Evolutionary conservation across 345 rosid species (phyloP).

Genomic region (Rhizophora apiculata): DNA sequence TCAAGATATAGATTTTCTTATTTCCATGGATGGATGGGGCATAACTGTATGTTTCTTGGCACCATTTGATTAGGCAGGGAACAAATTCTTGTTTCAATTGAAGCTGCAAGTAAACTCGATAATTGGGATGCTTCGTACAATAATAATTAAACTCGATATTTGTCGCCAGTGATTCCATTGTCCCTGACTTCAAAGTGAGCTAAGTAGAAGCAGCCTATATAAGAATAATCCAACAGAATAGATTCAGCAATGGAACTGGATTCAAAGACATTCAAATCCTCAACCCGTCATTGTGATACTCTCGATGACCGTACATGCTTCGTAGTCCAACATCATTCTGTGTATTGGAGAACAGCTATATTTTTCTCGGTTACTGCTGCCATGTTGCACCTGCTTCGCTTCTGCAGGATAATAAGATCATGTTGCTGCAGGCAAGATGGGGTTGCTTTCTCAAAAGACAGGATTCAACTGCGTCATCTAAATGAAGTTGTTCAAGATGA

Average conservation of each 20-base stretch:
- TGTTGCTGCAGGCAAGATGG: background rate
- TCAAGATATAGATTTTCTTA: no score
- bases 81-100: no score
- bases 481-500: constrained; percentile 13
- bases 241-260: background rate
- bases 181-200: background rate
- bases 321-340: background rate
- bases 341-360: constrained; percentile 7
- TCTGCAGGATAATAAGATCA: constrained; percentile 16
- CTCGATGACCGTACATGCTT: constrained; percentile 3
- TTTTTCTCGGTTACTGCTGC: constrained; percentile 7
- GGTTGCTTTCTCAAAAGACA: constrained; percentile 8
- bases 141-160: background rate
- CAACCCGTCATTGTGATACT: background rate
- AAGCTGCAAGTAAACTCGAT: no score
- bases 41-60: no score
- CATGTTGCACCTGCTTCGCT: constrained; percentile 18
- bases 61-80: no score
- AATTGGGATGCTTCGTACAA: background rate
- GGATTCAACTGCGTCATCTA: constrained; percentile 6
- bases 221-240: background rate
- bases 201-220: background rate
- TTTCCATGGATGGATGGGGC: no score
- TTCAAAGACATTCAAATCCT: background rate
- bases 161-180: background rate